Base-by-base conservation (phyloP, 208 protist species). In the Tritrichomonas musculus region DNA sequence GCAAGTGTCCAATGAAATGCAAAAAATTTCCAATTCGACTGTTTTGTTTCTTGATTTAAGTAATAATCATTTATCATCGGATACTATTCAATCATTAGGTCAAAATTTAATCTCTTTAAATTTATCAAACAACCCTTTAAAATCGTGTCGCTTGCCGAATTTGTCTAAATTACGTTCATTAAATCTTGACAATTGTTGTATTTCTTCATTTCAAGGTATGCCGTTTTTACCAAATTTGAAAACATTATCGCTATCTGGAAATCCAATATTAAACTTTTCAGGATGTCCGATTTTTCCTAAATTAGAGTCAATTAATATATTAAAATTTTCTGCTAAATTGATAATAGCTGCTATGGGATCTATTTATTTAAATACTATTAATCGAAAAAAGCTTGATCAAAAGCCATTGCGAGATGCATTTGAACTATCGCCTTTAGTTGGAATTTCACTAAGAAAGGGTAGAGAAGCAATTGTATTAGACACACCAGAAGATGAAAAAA, bases 91-190 rank as follows among this genome's bases (percentile, higher is more conserved):
- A 88, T 22, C 33, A 25, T 30, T 88, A 39, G n/a, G n/a, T 39
- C 33, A 88, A 4, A 88, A 53, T 27, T 20, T 88, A 0, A 88
- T 47, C 33, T 57, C 47, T 36, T 47, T 88, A n/a, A 53, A 44
- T 53, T 88, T 88, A 88, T 60, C 77, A 33, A 57, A 53, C 20
- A 88, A 88, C 57, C 77, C 77, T 53, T 47, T 88, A 33, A n/a
- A n/a, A 55, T 57, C 77, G 57, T 88, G 77, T 30, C 5, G 50
- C 47, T 50, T 88, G 9, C 77, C 77, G 57, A 14, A 53, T 33
- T 33, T 88, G 3, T 3, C 33, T 5, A 53, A 33, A 13, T 30
- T 88, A 20, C 77, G 47, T 39, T 53, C 77, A 33, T 20, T 88
- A 13, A n/a, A 57, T 36, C 47, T 88, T 13, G 77, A 88, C 57